Base-by-base conservation (phyloP, 2,329 filamentous ascomycete genomes). In the Neonectria neomacrospora region DNA sequence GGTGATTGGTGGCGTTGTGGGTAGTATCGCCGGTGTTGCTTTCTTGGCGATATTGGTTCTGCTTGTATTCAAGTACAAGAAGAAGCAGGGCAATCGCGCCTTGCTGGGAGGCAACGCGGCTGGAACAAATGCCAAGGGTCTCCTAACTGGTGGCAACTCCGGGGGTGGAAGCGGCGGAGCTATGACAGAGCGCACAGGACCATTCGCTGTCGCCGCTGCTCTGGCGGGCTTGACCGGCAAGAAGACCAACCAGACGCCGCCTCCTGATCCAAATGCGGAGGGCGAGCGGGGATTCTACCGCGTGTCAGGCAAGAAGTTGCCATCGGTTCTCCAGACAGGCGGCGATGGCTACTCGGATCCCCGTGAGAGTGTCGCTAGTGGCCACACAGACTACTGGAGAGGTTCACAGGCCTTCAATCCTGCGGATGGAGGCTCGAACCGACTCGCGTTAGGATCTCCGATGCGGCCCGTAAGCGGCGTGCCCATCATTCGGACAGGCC, bases 281-380 rank as follows among this genome's bases (percentile, higher is more conserved):
- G 82, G 80, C 28, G 87, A 90, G 71, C 80, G 81, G 64, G 86
- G 88, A 1, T 91, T 91, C 74, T 86, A 89, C 65, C 85, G 88
- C 30, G 85, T 91, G 2, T 89, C 88, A 6, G 89, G 89, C 64
- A 84, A 84, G 71, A 91, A 90, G 71, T 75, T 91, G 60, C 85
- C 86, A 3, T 88, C 89, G 2, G 88, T 90, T 10, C 77, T 91
- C 39, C 82, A 87, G 62, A 81, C 81, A 50, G 88, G 88, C 14
- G 88, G 88, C 6, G 88, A 90, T 72, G 88, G 88, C 1, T 90
- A 88, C 75, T 82, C 82, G 20, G 86, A 87, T 62, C 82, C 80
- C 9, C 75, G 78, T 42, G 75, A 76, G 54, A 81, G 77, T 67
- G 74, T 80, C 51, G 76, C 83, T 69, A 88, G 84, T 69, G 81